Evolutionary conservation across 202 grass and related monocot species (phyloP).

Genomic region (Saccharum hybrid): DNA sequence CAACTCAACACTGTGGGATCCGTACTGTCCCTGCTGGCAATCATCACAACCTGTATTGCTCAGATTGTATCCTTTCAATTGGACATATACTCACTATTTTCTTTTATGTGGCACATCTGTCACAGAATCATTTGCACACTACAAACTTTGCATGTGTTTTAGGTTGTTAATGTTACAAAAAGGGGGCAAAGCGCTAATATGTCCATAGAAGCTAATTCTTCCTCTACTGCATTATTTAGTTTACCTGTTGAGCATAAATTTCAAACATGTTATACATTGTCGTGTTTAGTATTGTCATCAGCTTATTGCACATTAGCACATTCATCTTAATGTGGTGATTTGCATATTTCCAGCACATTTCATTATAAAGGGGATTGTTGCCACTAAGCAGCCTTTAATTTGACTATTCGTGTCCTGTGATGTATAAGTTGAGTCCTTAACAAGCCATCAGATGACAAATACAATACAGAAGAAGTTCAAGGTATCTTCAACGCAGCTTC

Average conservation of each 20-base stretch:
- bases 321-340: neutral
- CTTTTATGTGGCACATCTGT: neutral
- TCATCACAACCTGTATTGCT: conserved; percentile 93
- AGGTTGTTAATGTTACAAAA: conserved; percentile 22
- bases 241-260: conserved; percentile 10
- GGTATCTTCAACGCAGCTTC: conserved; percentile 95
- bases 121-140: conserved; percentile 25
- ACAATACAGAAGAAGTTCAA: conserved; percentile 99
- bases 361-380: neutral
- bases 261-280: neutral
- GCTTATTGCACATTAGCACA: neutral
- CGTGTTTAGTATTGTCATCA: neutral
- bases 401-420: conserved; percentile 26
- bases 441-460: conserved; percentile 92
- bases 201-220: conserved; percentile 2
- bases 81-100: neutral
- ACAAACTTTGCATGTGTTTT: conserved; percentile 9
- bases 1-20: conserved; percentile 94
- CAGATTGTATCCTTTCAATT: conserved; percentile 96
- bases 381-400: neutral
- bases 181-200: neutral
- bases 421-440: conserved; percentile 66
- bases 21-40: conserved; percentile 83
- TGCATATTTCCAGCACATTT: neutral
- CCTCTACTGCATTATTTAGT: conserved; percentile 12